Percentiles rank a stretch among this genome's conserved stretches.
phyloP scores from a whole-genome alignment of 2,329 filamentous ascomycete species.

The Penicillium expansum region DNA sequence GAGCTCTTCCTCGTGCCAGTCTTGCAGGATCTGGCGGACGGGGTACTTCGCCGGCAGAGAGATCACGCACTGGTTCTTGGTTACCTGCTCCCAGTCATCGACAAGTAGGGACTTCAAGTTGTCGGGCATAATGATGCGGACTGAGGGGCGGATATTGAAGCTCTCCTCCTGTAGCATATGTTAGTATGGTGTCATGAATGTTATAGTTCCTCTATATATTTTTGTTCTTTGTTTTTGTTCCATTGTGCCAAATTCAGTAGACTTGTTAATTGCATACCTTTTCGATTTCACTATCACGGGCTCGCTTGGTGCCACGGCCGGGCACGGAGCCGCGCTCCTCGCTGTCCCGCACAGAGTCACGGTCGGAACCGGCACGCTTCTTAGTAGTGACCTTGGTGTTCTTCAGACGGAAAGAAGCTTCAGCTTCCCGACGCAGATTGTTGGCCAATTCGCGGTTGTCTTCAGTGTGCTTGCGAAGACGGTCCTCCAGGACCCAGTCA shows the following conservation, averaged over 20 bases:
- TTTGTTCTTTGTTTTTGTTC: neutral
- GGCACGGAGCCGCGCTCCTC: conserved; percentile 47
- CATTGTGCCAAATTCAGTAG: neutral
- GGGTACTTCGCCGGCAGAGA: conserved; percentile 75
- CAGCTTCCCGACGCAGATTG: conserved; percentile 45
- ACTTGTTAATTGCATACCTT: conserved; percentile 34
- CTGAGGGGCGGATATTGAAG: conserved; percentile 78
- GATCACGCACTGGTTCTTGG: conserved; percentile 88
- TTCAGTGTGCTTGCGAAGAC: conserved; percentile 88
- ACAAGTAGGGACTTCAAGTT: conserved; percentile 88
- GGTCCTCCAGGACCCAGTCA: conserved; percentile 94
- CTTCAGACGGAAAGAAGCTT: conserved; percentile 35
- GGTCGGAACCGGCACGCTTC: conserved; percentile 43
- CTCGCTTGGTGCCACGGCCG: conserved; percentile 45
- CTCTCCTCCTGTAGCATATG: conserved; percentile 68
- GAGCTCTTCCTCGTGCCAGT: conserved; percentile 71
- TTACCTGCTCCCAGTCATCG: conserved; percentile 98
- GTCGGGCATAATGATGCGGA: conserved; percentile 84
- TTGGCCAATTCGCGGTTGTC: conserved; percentile 87
- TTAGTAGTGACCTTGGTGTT: conserved; percentile 37
- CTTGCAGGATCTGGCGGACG: conserved; percentile 73
- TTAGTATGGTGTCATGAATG: neutral
- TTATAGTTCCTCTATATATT: neutral
- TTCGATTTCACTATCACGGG: conserved; percentile 48
- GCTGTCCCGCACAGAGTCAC: conserved; percentile 44